A percentile compares a stretch with the other conserved stretches of the same genome.
Conservation (phyloP, 192 early-diverging fungal genomes). For the Podila epicladia region DNA sequence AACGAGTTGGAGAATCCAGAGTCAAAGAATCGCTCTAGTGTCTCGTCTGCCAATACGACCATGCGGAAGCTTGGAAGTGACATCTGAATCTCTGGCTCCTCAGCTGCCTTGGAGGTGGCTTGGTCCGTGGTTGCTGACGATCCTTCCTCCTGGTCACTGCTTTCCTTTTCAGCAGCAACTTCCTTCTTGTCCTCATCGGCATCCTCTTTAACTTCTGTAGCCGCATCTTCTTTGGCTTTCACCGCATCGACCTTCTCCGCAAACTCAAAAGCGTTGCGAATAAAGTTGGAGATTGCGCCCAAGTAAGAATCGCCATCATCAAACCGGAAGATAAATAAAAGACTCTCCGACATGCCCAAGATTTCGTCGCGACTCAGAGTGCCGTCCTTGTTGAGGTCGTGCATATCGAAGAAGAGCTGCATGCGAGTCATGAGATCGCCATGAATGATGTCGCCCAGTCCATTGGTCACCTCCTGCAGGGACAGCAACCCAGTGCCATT, state of each 20-base stretch:
- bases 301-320: slow-evolving; percentile 68
- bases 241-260: slow-evolving; percentile 46
- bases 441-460: slow-evolving; percentile 78
- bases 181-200: slow-evolving; percentile 1
- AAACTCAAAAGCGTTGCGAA: slow-evolving; percentile 72
- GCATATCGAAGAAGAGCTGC: slow-evolving; percentile 85
- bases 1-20: slow-evolving; percentile 68
- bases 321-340: slow-evolving; percentile 80
- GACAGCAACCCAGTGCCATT: slow-evolving; percentile 66
- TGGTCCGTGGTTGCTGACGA: slow-evolving; percentile 5
- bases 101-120: slow-evolving; percentile 22
- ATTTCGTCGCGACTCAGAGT: slow-evolving; percentile 80
- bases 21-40: slow-evolving; percentile 88
- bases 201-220: not conserved
- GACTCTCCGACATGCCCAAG: slow-evolving; percentile 84
- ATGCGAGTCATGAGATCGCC: slow-evolving; percentile 82
- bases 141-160: not conserved
- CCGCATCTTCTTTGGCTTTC: slow-evolving; percentile 18
- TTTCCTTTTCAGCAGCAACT: slow-evolving; percentile 3
- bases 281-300: slow-evolving; percentile 64
- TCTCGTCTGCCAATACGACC: slow-evolving; percentile 86
- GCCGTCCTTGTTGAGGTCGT: slow-evolving; percentile 74
- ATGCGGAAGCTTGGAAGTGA: slow-evolving; percentile 66
- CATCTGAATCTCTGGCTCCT: slow-evolving; percentile 50
- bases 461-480: slow-evolving; percentile 83